A percentile compares a stretch with the other conserved stretches of the same genome.
Evolutionary conservation across 805 yeast species (phyloP).

Genomic region (Yamadazyma takamatsuzukensis): DNA sequence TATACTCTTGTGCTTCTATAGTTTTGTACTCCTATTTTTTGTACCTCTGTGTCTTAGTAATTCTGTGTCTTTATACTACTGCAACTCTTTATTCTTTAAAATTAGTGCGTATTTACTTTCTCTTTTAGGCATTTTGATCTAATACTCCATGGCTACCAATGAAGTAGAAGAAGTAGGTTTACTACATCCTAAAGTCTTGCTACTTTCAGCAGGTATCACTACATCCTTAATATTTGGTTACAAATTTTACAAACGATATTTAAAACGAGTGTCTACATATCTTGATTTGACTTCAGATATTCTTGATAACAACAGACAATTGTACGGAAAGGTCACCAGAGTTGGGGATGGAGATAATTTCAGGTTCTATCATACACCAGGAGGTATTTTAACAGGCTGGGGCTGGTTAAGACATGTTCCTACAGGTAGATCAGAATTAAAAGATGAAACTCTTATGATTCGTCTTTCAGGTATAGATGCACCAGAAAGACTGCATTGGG

Average conservation of each 20-base stretch:
- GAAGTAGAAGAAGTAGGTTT: conserved; percentile 20
- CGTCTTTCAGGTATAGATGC: conserved; percentile 94
- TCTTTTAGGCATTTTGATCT: no score
- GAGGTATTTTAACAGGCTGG: conserved; percentile 88
- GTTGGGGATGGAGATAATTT: conserved; percentile 98
- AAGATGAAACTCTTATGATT: conserved; percentile 70
- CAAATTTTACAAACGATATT: conserved; percentile 29
- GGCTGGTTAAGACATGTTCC: conserved; percentile 82
- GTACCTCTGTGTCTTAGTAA: no score
- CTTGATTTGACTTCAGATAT: conserved; percentile 36
- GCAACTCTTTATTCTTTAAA: no score
- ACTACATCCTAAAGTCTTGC: conserved; percentile 37
- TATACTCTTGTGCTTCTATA: no score
- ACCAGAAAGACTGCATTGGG: conserved; percentile 93
- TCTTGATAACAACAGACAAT: conserved; percentile 21
- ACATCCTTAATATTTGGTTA: conserved; percentile 25
- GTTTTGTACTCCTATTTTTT: no score
- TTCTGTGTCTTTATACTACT: no score
- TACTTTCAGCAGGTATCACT: conserved; percentile 34
- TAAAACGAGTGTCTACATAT: conserved; percentile 31
- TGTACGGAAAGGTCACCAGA: conserved; percentile 72
- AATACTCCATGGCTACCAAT: no score
- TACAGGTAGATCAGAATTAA: conserved; percentile 38
- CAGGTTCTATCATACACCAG: conserved; percentile 89
- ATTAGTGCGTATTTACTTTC: no score